phyloP scores from a whole-genome alignment of 768 basidiomycete species.

The Collybia sordida region DNA sequence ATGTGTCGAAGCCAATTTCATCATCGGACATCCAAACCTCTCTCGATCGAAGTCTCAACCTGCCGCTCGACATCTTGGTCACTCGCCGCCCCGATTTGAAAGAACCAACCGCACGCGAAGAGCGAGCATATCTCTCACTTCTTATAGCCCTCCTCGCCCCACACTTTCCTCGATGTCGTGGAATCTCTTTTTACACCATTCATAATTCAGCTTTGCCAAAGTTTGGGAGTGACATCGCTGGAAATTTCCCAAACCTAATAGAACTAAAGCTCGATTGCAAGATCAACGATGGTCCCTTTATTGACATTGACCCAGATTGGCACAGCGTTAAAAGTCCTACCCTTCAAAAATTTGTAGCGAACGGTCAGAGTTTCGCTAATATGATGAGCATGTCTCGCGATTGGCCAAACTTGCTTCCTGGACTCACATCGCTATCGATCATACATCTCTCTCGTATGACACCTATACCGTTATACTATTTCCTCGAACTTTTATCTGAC shows the following conservation, averaged over 20 bases:
- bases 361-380: background rate
- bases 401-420: background rate
- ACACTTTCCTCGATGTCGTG: background rate
- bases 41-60: background rate
- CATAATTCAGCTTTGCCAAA: background rate
- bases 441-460: background rate
- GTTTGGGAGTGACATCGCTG: background rate
- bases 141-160: background rate
- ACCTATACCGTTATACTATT: no score
- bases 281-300: background rate
- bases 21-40: background rate
- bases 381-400: background rate
- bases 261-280: background rate
- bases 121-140: background rate
- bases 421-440: background rate
- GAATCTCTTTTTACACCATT: background rate
- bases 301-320: background rate
- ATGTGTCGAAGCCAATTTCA: background rate
- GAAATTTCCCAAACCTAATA: background rate
- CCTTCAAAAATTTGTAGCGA: background rate
- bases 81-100: background rate
- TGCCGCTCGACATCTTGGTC: background rate
- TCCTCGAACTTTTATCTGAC: no score
- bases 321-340: background rate
- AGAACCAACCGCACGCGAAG: background rate